phyloP scores from a whole-genome alignment of 192 early-diverging fungal species.

The Rhizophagus prolifer region DNA sequence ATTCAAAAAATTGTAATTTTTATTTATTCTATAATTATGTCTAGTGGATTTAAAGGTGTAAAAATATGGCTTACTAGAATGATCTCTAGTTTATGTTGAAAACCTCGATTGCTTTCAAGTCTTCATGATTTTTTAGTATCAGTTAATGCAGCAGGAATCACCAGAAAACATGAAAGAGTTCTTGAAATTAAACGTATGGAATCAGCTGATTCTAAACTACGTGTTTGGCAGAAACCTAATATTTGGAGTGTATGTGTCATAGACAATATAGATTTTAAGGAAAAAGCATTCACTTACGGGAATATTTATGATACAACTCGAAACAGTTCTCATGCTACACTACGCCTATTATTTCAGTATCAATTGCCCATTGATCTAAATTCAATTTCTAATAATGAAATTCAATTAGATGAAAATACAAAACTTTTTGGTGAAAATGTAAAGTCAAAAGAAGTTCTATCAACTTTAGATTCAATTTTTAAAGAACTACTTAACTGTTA shows the following conservation, averaged over 20 bases:
- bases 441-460: too few species aligned
- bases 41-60: neutral
- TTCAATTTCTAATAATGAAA: neutral
- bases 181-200: too few species aligned
- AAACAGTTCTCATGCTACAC: slow-evolving; percentile 5
- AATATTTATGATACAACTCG: slow-evolving; percentile 14
- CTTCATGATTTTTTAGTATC: neutral
- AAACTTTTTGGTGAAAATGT: neutral
- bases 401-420: neutral
- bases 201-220: too few species aligned
- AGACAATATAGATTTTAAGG: slow-evolving; percentile 15
- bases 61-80: neutral
- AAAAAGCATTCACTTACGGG: neutral
- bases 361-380: neutral
- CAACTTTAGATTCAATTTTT: too few species aligned
- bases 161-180: too few species aligned
- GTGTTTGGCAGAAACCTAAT: too few species aligned
- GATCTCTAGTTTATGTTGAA: neutral
- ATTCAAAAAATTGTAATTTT: neutral
- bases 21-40: neutral
- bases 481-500: too few species aligned
- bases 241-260: slow-evolving; percentile 11
- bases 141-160: too few species aligned
- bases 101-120: neutral
- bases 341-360: slow-evolving; percentile 9